Evolutionary conservation across 1,284 basidiomycete genomes (phyloP), one percentile per base, ranked within the genome.

Genomic region (Ceratobasidium sp.): DNA sequence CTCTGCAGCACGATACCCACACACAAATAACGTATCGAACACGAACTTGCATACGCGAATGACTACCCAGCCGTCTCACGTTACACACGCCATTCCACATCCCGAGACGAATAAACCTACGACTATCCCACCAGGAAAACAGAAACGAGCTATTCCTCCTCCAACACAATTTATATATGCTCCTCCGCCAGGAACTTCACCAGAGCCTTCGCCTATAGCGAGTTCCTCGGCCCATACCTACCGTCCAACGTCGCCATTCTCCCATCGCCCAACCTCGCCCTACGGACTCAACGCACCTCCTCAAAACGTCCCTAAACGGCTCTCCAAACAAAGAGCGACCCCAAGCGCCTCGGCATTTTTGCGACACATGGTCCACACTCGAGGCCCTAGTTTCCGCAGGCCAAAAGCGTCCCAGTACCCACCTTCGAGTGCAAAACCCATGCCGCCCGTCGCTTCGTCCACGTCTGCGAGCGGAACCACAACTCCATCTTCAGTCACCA

Each of bases 281-380:
- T 47, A 47, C 22, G 20, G 10, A 8, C 22, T 20, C n/a, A 12
- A 20, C 0, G 42, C 35, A 22, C 29, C 22, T 12, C 35, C 32
- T 15, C n/a, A 27, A 17, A 15, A 17, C 1, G 52, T 50, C 1
- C 64, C 52, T 27, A 54, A 45, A 25, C 38, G 52, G 20, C n/a
- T 43, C 38, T 53, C 62, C 10, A 54, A 65, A 25, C 49, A 65
- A 29, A 49, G 62, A 2, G 20, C 27, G 12, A 65, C 29, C 2
- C 62, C 62, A 5, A 54, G 20, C 50, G 62, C 50, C 2, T 65
- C 50, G 4, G 62, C 62, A 2, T 10, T 65, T 2, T 17, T 53
- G 22, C 17, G 62, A 32, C 50, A 65, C 38, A 65, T 65, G 62
- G 27, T 64, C 25, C 60, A 45, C 15, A 27, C 62, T 8, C 62